Conservation (phyloP, 2,329 filamentous ascomycete genomes). For the Epichloe uncinata region DNA sequence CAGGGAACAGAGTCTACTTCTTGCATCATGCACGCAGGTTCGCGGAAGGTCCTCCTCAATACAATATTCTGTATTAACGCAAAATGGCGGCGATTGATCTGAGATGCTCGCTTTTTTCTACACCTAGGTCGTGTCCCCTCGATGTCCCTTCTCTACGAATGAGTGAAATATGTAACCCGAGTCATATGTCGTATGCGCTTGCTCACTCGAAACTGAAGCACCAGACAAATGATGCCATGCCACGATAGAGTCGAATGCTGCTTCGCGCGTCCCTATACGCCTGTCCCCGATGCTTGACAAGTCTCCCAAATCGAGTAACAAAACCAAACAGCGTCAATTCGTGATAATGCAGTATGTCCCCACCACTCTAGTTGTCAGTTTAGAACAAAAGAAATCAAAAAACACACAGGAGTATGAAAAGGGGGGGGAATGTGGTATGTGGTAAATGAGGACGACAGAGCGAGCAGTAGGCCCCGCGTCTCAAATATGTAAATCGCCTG, state of each 20-base stretch:
- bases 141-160: neutral
- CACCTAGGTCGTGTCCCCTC: neutral
- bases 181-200: neutral
- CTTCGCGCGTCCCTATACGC: neutral
- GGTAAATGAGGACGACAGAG: no score
- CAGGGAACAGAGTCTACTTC: neutral
- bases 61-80: neutral
- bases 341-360: neutral
- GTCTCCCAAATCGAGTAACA: neutral
- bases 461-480: no score
- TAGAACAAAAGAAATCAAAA: neutral
- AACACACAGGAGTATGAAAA: neutral
- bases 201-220: neutral
- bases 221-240: neutral
- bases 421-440: no score
- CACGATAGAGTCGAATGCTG: neutral
- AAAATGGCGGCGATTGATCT: neutral
- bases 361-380: neutral
- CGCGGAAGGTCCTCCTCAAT: neutral
- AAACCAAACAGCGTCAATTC: neutral
- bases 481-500: no score
- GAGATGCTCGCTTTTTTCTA: neutral
- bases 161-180: neutral
- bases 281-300: neutral
- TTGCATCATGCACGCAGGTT: neutral